Evolutionary conservation across 495 filamentous ascomycete genomes (phyloP).

Genomic region (Penicillium angulare): DNA sequence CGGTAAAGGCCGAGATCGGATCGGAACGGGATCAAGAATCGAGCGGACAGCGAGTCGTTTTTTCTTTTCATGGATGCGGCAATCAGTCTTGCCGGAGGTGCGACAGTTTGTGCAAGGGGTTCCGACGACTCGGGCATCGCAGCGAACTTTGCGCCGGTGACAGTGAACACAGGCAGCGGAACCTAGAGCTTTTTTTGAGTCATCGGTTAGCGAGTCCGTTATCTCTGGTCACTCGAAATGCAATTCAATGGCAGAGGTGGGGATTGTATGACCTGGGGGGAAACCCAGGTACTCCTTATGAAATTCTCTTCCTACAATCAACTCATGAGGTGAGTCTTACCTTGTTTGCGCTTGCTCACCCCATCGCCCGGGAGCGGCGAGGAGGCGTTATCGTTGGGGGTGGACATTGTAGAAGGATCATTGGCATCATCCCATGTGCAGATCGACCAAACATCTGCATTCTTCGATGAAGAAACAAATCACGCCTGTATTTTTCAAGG

Average conservation of each 20-base stretch:
- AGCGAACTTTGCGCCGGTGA: slow-evolving; percentile 50
- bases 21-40: slow-evolving; percentile 49
- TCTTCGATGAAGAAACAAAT: slow-evolving; percentile 11
- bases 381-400: slow-evolving; percentile 30
- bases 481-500: slow-evolving; percentile 10
- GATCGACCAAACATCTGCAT: slow-evolving; percentile 26
- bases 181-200: slow-evolving; percentile 29
- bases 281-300: no score
- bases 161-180: slow-evolving; percentile 48
- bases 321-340: slow-evolving; percentile 15
- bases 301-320: no score
- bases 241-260: background rate
- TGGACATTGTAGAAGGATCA: slow-evolving; percentile 32
- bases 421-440: slow-evolving; percentile 29
- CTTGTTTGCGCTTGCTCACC: slow-evolving; percentile 36
- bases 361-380: slow-evolving; percentile 30
- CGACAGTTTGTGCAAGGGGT: slow-evolving; percentile 48
- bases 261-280: background rate
- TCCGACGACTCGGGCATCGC: slow-evolving; percentile 46
- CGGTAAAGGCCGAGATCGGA: slow-evolving; percentile 43
- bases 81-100: slow-evolving; percentile 44
- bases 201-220: slow-evolving; percentile 13
- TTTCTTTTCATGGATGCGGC: slow-evolving; percentile 50
- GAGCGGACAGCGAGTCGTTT: slow-evolving; percentile 46
- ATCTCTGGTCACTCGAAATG: background rate